phyloP scores from a whole-genome alignment of 306 rosid genomes.

The Acacia acuminata region DNA sequence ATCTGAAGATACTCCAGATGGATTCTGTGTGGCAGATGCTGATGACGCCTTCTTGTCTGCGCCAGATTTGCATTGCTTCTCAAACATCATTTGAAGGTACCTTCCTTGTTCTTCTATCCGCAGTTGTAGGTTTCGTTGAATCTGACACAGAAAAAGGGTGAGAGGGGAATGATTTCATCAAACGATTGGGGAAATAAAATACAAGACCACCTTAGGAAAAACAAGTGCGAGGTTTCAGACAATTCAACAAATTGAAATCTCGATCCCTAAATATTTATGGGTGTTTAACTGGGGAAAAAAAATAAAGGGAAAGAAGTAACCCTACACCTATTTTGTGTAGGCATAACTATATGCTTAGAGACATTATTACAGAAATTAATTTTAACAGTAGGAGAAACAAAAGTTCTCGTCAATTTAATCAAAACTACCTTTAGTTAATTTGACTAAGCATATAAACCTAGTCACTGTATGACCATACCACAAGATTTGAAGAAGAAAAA shows the following conservation, averaged over 20 bases:
- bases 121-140: constrained; percentile 90
- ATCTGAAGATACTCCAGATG: constrained; percentile 48
- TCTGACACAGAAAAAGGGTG: constrained; percentile 30
- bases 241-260: neutral
- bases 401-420: neutral
- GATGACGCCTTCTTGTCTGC: constrained; percentile 45
- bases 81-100: constrained; percentile 95
- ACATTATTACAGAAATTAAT: neutral
- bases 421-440: neutral
- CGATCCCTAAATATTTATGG: neutral
- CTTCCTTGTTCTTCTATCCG: constrained; percentile 98
- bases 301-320: neutral
- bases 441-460: neutral
- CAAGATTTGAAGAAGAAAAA: constrained; percentile 23
- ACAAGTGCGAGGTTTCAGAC: neutral
- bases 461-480: neutral
- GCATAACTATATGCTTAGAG: neutral
- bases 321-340: neutral
- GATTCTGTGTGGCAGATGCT: constrained; percentile 39
- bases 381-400: neutral
- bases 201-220: neutral
- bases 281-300: neutral
- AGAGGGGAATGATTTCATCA: constrained; percentile 3
- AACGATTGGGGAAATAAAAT: neutral
- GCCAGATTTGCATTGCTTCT: constrained; percentile 74